Conservation (phyloP, 345 rosid species). For the Pseudoturritis turrita region DNA sequence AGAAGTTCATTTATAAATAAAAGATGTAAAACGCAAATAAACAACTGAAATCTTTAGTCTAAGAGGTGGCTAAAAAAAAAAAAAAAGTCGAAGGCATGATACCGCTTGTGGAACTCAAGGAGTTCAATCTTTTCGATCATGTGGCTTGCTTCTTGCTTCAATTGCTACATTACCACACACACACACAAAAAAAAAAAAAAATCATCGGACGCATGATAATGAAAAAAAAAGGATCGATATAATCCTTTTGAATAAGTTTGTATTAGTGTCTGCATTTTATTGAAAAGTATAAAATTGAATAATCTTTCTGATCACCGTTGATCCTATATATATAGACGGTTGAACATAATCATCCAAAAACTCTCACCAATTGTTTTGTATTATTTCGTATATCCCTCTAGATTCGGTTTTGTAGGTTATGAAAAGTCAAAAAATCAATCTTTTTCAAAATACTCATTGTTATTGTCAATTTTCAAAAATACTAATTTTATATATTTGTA, state of each 20-base stretch:
- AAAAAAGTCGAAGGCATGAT: not conserved
- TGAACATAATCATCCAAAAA: not conserved
- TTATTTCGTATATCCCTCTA: not conserved
- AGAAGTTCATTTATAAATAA: too few species aligned
- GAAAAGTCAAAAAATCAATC: not conserved
- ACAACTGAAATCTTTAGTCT: not conserved
- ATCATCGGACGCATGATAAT: not conserved
- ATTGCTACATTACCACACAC: conserved; percentile 39
- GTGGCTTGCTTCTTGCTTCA: conserved; percentile 42
- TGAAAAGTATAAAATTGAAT: not conserved
- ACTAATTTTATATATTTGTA: too few species aligned
- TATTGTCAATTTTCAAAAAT: too few species aligned
- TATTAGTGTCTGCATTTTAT: too few species aligned
- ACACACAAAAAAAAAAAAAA: too few species aligned
- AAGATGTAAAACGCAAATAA: not conserved
- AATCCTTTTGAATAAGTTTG: not conserved
- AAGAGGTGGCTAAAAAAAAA: not conserved
- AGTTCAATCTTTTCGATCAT: conserved; percentile 53
- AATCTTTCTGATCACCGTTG: not conserved
- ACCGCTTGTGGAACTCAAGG: conserved; percentile 55
- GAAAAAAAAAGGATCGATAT: not conserved
- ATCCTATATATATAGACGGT: not conserved
- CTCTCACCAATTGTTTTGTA: not conserved
- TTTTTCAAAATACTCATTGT: too few species aligned
- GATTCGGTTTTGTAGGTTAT: conserved; percentile 1